Evolutionary conservation across 768 basidiomycete species (phyloP).

Genomic region (Pleurotus giganteus): DNA sequence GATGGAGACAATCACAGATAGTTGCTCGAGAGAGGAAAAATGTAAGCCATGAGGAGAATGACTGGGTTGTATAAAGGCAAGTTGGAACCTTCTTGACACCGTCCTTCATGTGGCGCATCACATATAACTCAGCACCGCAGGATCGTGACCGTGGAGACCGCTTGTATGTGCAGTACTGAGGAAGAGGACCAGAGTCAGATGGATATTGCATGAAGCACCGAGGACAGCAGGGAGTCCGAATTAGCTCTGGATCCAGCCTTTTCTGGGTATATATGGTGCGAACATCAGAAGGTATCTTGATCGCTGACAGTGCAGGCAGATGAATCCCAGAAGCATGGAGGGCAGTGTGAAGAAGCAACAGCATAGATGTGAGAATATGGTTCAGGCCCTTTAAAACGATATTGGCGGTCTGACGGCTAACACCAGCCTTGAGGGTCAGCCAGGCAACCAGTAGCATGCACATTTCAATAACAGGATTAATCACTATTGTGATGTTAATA

Average conservation of each 20-base stretch:
- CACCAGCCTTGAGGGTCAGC: slow-evolving; percentile 19
- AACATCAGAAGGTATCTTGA: slow-evolving; percentile 22
- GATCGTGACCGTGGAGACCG: slow-evolving; percentile 15
- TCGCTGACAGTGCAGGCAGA: not conserved
- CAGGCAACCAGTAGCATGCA: slow-evolving; percentile 17
- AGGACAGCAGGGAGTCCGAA: slow-evolving; percentile 24
- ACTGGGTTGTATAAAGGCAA: slow-evolving; percentile 21
- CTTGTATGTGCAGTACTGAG: slow-evolving; percentile 16
- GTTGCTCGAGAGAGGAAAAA: slow-evolving; percentile 21
- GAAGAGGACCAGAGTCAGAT: slow-evolving; percentile 11
- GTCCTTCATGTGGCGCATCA: slow-evolving; percentile 8
- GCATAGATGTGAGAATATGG: slow-evolving; percentile 15
- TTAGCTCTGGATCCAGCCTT: slow-evolving; percentile 21
- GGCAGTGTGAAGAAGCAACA: slow-evolving; percentile 11
- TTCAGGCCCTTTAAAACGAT: slow-evolving; percentile 17
- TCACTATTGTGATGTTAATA: not conserved
- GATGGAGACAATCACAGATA: slow-evolving; percentile 17
- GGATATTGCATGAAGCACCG: slow-evolving; percentile 20
- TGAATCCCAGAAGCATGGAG: slow-evolving; percentile 12
- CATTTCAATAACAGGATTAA: not conserved
- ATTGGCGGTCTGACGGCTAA: slow-evolving; percentile 18
- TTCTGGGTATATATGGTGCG: slow-evolving; percentile 17
- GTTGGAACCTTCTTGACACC: slow-evolving; percentile 17
- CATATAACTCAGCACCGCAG: slow-evolving; percentile 21
- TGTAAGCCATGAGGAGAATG: slow-evolving; percentile 25